Evolutionary conservation across 1,284 basidiomycete genomes (phyloP), one percentile per base, ranked within the genome.

Genomic region (Cryptococcus sp.): DNA sequence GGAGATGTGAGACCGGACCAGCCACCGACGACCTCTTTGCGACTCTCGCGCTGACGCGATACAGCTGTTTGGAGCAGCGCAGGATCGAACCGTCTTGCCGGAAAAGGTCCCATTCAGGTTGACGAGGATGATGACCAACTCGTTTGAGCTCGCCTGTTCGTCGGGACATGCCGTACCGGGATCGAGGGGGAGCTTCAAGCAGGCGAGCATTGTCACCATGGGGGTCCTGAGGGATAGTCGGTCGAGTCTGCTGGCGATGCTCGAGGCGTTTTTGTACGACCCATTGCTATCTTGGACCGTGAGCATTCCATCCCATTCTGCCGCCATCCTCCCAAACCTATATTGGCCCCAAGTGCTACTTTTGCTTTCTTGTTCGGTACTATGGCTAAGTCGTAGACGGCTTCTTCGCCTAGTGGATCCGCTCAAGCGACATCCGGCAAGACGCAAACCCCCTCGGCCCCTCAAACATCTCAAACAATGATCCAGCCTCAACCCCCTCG

Each of bases 251-350:
- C 44, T 71, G 21, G 66, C 69, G 2, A 67, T 71, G 64, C 55
- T 71, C 12, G 69, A 68, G 43, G 68, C 88, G 16, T 92, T 92
- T 66, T 84, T 92, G 14, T 91, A 91, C 60, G 88, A 92, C 65
- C 88, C 88, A 11, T 74, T 92, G 48, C 86, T 91, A 67, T 89
- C 87, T 62, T 92, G 88, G 88, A 68, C 65, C 33, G 69, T 65
- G 34, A 51, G 63, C 35, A 18, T n/a, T n/a, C n/a, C n/a, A n/a
- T n/a, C n/a, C n/a, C n/a, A n/a, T n/a, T n/a, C n/a, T n/a, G n/a
- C n/a, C n/a, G n/a, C n/a, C n/a, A n/a, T n/a, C n/a, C n/a, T n/a
- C n/a, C n/a, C n/a, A n/a, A n/a, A n/a, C n/a, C n/a, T n/a, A n/a
- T n/a, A n/a, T n/a, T n/a, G n/a, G n/a, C n/a, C n/a, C n/a, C n/a